Conservation (phyloP, 75 land plant species). For the Picea sitchensis region DNA sequence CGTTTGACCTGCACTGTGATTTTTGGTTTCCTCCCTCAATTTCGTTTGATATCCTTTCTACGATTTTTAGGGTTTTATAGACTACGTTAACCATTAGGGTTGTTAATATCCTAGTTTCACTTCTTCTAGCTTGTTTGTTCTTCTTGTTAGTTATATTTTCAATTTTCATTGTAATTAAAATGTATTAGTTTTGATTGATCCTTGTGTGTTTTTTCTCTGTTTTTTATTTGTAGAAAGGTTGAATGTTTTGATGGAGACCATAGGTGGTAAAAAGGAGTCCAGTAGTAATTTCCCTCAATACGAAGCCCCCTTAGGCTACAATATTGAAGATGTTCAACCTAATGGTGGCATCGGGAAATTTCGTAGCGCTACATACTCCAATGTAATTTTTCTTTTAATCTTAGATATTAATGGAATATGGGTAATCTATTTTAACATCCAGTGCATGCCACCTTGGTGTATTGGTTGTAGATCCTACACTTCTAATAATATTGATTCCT, state of each 20-base stretch:
- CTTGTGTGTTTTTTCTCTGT: background rate
- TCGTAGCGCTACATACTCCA: conserved; percentile 77
- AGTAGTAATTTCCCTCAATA: conserved; percentile 48
- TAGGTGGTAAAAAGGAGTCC: conserved; percentile 61
- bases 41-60: too few species aligned
- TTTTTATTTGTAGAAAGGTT: conserved; percentile 22
- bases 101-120: too few species aligned
- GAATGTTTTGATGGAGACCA: conserved; percentile 84
- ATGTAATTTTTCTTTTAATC: conserved; percentile 34
- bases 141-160: too few species aligned
- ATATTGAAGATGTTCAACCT: conserved; percentile 77
- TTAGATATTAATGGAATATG: background rate
- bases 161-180: too few species aligned
- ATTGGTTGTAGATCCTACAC: background rate
- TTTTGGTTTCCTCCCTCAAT: too few species aligned
- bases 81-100: too few species aligned
- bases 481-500: background rate
- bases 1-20: too few species aligned
- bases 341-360: conserved; percentile 79
- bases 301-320: conserved; percentile 81
- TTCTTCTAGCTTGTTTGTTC: too few species aligned
- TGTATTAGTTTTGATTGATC: too few species aligned
- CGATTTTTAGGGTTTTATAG: too few species aligned
- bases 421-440: background rate
- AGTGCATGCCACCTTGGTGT: background rate